A percentile compares a stretch with the other conserved stretches of the same genome.
phyloP scores from a whole-genome alignment of 2,329 filamentous ascomycete genomes.

The Polychaeton citri region DNA sequence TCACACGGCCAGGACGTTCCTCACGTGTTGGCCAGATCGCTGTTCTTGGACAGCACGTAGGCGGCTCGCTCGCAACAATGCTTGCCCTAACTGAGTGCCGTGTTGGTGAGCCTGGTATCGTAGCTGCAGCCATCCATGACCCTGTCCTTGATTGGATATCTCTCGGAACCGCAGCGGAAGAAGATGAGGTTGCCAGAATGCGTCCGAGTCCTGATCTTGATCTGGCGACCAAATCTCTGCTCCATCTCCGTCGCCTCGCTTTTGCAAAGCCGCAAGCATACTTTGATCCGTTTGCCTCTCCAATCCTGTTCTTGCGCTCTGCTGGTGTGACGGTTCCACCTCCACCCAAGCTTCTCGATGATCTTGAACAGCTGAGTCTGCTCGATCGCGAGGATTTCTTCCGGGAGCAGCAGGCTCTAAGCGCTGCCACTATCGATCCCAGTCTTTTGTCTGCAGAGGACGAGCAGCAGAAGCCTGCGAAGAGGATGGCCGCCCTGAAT shows the following conservation, averaged over 20 bases:
- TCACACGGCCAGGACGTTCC: slow-evolving; percentile 13
- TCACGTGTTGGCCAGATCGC: slow-evolving; percentile 23
- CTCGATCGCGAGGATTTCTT: slow-evolving; percentile 17
- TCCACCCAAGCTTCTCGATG: background rate
- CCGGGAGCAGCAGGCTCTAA: slow-evolving; percentile 11
- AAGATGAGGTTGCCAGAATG: slow-evolving; percentile 16
- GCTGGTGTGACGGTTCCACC: slow-evolving; percentile 18
- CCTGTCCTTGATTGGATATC: slow-evolving; percentile 35
- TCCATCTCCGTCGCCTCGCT: slow-evolving; percentile 13
- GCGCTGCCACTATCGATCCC: slow-evolving; percentile 1
- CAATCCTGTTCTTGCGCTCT: slow-evolving; percentile 38
- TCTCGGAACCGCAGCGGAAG: slow-evolving; percentile 2
- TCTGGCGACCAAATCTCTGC: slow-evolving; percentile 6
- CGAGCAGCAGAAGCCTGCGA: background rate
- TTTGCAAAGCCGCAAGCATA: slow-evolving; percentile 31
- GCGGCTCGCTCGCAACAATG: slow-evolving; percentile 34
- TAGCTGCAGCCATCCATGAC: slow-evolving; percentile 33
- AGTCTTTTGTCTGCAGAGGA: background rate
- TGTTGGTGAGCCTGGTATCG: slow-evolving; percentile 25
- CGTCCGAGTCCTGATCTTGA: slow-evolving; percentile 5
- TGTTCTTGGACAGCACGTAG: slow-evolving; percentile 35
- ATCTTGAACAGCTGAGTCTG: slow-evolving; percentile 14
- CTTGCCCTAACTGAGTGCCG: slow-evolving; percentile 38
- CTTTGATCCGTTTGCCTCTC: slow-evolving; percentile 38
- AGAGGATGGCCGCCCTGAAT: slow-evolving; percentile 21